Conservation (phyloP, 2,329 filamentous ascomycete genomes). For the Magnaporthiopsis incrustans region DNA sequence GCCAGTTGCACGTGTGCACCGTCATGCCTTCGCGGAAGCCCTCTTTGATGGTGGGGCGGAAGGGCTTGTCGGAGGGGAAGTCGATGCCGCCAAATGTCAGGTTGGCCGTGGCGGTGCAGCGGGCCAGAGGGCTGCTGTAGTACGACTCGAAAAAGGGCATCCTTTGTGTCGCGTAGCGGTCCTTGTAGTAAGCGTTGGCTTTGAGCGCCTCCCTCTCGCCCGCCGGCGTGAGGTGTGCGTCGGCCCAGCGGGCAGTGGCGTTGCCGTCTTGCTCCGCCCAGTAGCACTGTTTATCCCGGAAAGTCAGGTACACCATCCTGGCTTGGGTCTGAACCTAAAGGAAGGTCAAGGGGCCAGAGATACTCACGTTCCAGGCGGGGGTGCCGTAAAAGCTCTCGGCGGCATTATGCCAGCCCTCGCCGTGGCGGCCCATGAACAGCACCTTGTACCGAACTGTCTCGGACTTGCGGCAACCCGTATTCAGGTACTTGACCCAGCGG, state of each 20-base stretch:
- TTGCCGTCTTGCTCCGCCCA: slow-evolving; percentile 60
- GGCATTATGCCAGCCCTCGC: slow-evolving; percentile 56
- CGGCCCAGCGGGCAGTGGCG: slow-evolving; percentile 52
- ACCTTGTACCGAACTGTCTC: slow-evolving; percentile 53
- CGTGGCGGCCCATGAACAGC: slow-evolving; percentile 61
- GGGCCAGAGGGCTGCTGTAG: slow-evolving; percentile 55
- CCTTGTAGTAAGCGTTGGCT: slow-evolving; percentile 51
- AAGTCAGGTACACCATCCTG: neutral
- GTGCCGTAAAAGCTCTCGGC: slow-evolving; percentile 61
- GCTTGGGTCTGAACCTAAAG: neutral
- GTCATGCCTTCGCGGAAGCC: slow-evolving; percentile 57
- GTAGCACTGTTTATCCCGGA: slow-evolving; percentile 33
- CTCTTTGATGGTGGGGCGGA: slow-evolving; percentile 55
- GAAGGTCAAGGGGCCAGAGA: neutral
- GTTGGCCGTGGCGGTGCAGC: slow-evolving; percentile 55
- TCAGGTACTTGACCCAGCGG: slow-evolving; percentile 47
- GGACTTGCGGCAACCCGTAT: slow-evolving; percentile 30
- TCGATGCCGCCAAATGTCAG: slow-evolving; percentile 49
- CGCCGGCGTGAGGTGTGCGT: slow-evolving; percentile 50
- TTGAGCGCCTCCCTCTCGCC: slow-evolving; percentile 50
- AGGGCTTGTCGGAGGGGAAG: slow-evolving; percentile 41
- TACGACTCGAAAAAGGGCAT: slow-evolving; percentile 56
- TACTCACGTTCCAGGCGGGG: slow-evolving; percentile 51
- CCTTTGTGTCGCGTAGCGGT: slow-evolving; percentile 40
- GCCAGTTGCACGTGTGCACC: slow-evolving; percentile 60